Percentiles rank a stretch among this genome's conserved stretches.
phyloP scores from a whole-genome alignment of 176 grass and related monocot species.

The Aegilops speltoides region DNA sequence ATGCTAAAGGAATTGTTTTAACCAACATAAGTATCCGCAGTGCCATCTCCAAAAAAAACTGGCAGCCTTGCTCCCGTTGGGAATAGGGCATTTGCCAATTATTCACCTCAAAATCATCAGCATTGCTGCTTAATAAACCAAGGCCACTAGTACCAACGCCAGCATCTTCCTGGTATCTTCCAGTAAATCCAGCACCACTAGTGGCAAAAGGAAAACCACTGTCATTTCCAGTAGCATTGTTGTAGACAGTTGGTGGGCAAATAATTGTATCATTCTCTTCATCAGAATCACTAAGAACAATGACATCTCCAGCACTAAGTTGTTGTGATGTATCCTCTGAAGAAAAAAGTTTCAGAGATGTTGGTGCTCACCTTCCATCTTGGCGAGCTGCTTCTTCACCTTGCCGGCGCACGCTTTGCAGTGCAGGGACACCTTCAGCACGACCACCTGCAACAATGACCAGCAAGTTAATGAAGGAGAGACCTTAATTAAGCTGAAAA shows the following conservation, averaged over 20 bases:
- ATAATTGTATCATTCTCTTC: slow-evolving; percentile 56
- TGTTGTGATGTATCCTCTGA: slow-evolving; percentile 49
- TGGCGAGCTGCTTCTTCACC: slow-evolving; percentile 94
- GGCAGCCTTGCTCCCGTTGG: slow-evolving; percentile 57
- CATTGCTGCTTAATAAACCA: slow-evolving; percentile 60
- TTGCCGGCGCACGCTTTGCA: slow-evolving; percentile 94
- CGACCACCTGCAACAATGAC: slow-evolving; percentile 57
- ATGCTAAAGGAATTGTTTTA: slow-evolving; percentile 49
- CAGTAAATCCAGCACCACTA: slow-evolving; percentile 48
- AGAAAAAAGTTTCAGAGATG: slow-evolving; percentile 3
- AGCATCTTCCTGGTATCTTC: slow-evolving; percentile 64
- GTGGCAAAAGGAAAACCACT: slow-evolving; percentile 57
- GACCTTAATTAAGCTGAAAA: no score
- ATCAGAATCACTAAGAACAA: slow-evolving; percentile 90
- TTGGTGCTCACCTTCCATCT: slow-evolving; percentile 84
- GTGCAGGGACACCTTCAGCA: slow-evolving; percentile 86
- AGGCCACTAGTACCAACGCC: slow-evolving; percentile 45
- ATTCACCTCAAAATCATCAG: slow-evolving; percentile 72
- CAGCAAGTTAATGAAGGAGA: not conserved
- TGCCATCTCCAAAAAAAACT: slow-evolving; percentile 77
- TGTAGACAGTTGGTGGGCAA: slow-evolving; percentile 38
- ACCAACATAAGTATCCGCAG: slow-evolving; percentile 49
- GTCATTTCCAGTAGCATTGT: slow-evolving; percentile 36
- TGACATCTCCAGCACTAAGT: slow-evolving; percentile 54
- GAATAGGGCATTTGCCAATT: slow-evolving; percentile 60